Conservation (phyloP, 495 filamentous ascomycete genomes). For the Terfezia boudieri region DNA sequence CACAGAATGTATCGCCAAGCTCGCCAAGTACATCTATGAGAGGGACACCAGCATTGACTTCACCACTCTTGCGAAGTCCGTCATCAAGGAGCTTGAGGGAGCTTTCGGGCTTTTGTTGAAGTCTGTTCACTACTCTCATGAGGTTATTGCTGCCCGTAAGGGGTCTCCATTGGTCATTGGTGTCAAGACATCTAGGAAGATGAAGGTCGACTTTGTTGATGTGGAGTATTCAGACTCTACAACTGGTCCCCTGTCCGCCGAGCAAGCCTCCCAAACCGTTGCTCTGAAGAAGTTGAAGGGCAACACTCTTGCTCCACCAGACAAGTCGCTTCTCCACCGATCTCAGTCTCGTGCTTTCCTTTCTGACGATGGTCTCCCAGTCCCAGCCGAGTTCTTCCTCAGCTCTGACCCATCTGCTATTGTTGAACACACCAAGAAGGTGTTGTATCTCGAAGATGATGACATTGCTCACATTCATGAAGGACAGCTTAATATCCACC, state of each 20-base stretch:
- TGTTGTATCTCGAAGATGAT: conserved; percentile 96
- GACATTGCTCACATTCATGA: conserved; percentile 99
- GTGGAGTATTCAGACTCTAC: conserved; percentile 78
- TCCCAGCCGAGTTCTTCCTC: conserved; percentile 97
- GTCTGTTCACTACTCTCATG: conserved; percentile 94
- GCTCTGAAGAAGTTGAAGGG: conserved; percentile 53
- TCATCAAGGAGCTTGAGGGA: conserved; percentile 94
- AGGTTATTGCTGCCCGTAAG: conserved; percentile 93
- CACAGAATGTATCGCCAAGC: conserved; percentile 96
- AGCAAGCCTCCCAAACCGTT: conserved; percentile 88
- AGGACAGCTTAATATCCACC: conserved; percentile 94
- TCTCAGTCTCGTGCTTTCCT: conserved; percentile 97
- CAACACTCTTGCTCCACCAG: conserved; percentile 62
- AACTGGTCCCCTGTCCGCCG: conserved; percentile 44
- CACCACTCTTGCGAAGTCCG: conserved; percentile 83
- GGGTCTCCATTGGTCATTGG: conserved; percentile 91
- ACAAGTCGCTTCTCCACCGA: conserved; percentile 92
- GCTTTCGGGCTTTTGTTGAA: conserved; percentile 92
- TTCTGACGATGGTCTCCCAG: conserved; percentile 88
- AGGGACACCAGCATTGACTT: conserved; percentile 87
- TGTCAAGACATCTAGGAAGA: conserved; percentile 85
- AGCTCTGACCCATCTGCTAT: conserved; percentile 96
- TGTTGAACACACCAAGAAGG: conserved; percentile 99
- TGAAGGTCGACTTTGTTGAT: conserved; percentile 99
- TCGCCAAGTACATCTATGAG: conserved; percentile 95